Base-by-base conservation (phyloP, 2,329 filamentous ascomycete species). In the Cercospora zeina region DNA sequence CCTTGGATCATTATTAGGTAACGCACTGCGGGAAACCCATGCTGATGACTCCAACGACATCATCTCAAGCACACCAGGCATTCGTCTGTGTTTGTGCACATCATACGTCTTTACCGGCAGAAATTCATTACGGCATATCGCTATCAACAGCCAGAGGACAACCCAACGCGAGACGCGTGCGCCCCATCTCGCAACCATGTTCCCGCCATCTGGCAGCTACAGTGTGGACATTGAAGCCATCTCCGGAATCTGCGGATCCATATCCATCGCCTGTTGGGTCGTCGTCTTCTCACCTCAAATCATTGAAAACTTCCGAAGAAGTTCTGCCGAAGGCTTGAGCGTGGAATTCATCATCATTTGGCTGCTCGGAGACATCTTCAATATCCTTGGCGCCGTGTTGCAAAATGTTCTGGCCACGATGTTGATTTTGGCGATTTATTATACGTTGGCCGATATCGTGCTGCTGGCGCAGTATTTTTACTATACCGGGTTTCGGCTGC, bases 231-330 rank as follows among this genome's bases (percentile, higher is more conserved):
- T 96, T 63, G 90, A 95, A 74, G 92, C 93, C 64, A 87, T 97
- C 71, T 96, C 91, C 70, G 93, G 93, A 59, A 97, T 97, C 70
- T 92, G 89, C 78, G 93, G 93, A 36, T 96, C 93, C 8, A 93
- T 99, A 69, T 96, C 91, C 50, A 97, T 99, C 74, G 93, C 93
- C 55, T 97, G 93, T 75, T 97, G 95, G 95, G 90, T 97, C 61
- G 91, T 97, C 36, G 95, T 99, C 62, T 99, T 97, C 79, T 95
- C 91, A 0, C 95, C 95, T 1, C 95, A 99, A 71, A 97, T 99
- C 70, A 88, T 96, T 70, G 91, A 96, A 73, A 97, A 97, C 74
- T 97, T 96, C 79, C 88, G 87, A 66, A 86, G 92, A 60, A 81
- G 85, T 68, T 96, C 89, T 42, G 91, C 92, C 62, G 91, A 97